Evolutionary conservation across 2,329 filamentous ascomycete species (phyloP), one percentile per base, ranked within the genome.

Genomic region (Intubia oerlemansii): DNA sequence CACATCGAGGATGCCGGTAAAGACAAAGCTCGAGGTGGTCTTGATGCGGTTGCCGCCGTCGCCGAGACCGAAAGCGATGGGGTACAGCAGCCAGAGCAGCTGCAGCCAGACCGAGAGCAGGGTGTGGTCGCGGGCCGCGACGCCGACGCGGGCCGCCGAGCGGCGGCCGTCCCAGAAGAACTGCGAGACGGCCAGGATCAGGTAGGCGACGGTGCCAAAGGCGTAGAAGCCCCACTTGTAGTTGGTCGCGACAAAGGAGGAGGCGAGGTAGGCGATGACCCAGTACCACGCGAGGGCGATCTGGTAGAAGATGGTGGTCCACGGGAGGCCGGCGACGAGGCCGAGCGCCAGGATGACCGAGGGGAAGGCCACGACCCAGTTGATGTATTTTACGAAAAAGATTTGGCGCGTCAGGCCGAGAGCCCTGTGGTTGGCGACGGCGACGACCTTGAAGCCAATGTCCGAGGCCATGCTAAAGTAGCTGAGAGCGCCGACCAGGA

Each of bases 181-280:
- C 4, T 55, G 60, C 36, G 49, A 52, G 42, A 48, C 44, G 17
- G 53, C 52, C n/a, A 66, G 49, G 28, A 58, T 44, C 6, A 56
- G 21, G 33, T 49, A 60, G 22, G 58, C 54, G 11, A 55, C 34
- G 10, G 55, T 57, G 36, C 60, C 62, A 32, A 64, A 62, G 35
- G 47, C 53, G 40, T 48, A 66, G 50, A 63, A 67, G 5, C 62
- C 63, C 62, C 62, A 66, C 44, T 64, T 65, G 46, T 66, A 66
- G 38, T 46, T 51, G 27, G 52, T 53, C 6, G 40, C 33, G 4
- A 57, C 61, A 44, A 54, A 57, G 29, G 61, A 57, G 14, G 48
- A 50, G 29, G 53, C 48, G 17, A 66, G 51, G 41, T 63, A 65
- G 14, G 49, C 46, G 38, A 64, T 38, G 35, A 63, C 40, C 57